Percentiles rank a stretch among this genome's conserved stretches.
Evolutionary conservation across 345 rosid species (phyloP).

Genomic region (Salix suchowensis): DNA sequence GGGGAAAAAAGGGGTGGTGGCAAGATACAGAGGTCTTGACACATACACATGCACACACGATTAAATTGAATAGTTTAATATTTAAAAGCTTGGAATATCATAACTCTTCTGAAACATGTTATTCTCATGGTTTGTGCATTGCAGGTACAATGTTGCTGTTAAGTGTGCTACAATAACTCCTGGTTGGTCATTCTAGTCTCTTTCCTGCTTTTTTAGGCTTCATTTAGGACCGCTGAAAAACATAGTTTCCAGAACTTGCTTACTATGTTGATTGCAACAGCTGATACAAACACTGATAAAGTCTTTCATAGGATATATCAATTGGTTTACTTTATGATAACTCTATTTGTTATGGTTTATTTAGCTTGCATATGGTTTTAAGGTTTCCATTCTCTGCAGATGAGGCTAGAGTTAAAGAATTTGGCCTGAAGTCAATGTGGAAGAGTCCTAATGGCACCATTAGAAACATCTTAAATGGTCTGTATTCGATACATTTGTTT

Average conservation of each 20-base stretch:
- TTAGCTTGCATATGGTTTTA: neutral
- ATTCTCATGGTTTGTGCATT: constrained; percentile 10
- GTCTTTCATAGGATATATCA: neutral
- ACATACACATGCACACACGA: too few species aligned
- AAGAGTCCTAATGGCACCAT: constrained; percentile 99
- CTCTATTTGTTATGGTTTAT: too few species aligned
- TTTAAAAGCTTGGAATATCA: too few species aligned
- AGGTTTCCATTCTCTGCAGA: constrained; percentile 45
- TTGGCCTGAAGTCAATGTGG: constrained; percentile 87
- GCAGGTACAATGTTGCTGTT: constrained; percentile 91
- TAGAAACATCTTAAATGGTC: constrained; percentile 91
- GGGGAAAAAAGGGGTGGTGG: neutral
- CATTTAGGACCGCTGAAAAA: neutral
- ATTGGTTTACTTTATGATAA: neutral
- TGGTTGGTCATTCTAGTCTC: constrained; percentile 44
- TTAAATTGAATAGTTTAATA: neutral
- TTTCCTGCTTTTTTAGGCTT: neutral
- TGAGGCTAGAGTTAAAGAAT: constrained; percentile 93
- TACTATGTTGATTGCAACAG: neutral
- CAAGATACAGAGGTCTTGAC: neutral
- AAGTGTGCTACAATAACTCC: constrained; percentile 99
- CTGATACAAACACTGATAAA: neutral
- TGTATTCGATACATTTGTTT: constrained; percentile 8
- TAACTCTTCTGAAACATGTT: neutral
- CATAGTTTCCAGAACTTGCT: neutral